phyloP scores from a whole-genome alignment of 2,329 filamentous ascomycete species.

The Mollisia scopiformis region DNA sequence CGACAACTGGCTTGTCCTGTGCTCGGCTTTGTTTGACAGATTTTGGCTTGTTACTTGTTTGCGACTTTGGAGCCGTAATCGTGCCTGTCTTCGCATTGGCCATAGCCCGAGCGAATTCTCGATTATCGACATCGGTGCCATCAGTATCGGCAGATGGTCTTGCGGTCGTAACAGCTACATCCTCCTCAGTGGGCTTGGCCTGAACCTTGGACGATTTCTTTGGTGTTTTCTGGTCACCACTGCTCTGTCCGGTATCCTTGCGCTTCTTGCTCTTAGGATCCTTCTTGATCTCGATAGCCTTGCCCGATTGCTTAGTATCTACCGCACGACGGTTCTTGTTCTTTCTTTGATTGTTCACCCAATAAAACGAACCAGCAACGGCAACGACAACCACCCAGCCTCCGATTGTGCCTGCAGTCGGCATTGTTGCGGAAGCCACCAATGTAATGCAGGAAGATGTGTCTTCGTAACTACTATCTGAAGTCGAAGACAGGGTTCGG shows the following conservation, averaged over 20 bases:
- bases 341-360: slow-evolving; percentile 23
- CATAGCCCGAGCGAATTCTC: slow-evolving; percentile 77
- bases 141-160: slow-evolving; percentile 21
- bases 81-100: slow-evolving; percentile 70
- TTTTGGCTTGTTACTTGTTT: slow-evolving; percentile 46
- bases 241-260: slow-evolving; percentile 29
- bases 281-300: slow-evolving; percentile 28
- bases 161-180: slow-evolving; percentile 8
- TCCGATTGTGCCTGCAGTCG: slow-evolving; percentile 38
- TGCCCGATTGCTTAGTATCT: slow-evolving; percentile 22
- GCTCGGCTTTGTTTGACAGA: slow-evolving; percentile 71
- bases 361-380: slow-evolving; percentile 35
- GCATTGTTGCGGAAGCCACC: slow-evolving; percentile 19
- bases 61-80: slow-evolving; percentile 58
- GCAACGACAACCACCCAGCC: slow-evolving; percentile 41
- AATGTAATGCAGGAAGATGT: slow-evolving; percentile 3
- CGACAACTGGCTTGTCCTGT: slow-evolving; percentile 51
- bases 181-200: slow-evolving; percentile 12
- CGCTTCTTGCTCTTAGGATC: slow-evolving; percentile 32
- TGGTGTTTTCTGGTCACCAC: slow-evolving; percentile 25
- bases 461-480: neutral
- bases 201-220: slow-evolving; percentile 29
- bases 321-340: slow-evolving; percentile 26
- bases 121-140: slow-evolving; percentile 67
- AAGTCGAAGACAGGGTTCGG: neutral